Evolutionary conservation across 2,329 filamentous ascomycete genomes (phyloP).

Genomic region (Dendryphion nanum): DNA sequence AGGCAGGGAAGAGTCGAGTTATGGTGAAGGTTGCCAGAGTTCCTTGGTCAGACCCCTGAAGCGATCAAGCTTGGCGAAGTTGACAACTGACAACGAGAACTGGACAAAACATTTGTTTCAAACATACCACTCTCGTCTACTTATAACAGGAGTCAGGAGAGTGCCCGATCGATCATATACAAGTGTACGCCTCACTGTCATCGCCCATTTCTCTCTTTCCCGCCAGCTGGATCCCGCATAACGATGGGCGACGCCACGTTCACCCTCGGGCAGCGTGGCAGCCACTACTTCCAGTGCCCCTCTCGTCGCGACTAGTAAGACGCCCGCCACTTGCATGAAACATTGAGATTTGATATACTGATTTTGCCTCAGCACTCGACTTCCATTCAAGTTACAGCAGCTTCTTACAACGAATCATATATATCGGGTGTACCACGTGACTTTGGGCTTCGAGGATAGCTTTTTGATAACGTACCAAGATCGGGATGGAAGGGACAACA

Average conservation of each 20-base stretch:
- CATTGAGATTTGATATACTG: neutral
- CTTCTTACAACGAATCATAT: constrained; percentile 25
- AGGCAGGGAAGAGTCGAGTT: neutral
- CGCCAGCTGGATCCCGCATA: too few species aligned
- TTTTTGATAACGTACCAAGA: constrained; percentile 36
- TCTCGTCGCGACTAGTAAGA: constrained; percentile 27
- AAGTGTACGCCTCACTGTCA: too few species aligned
- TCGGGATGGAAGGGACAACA: constrained; percentile 18
- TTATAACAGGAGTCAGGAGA: too few species aligned
- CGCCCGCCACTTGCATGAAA: neutral
- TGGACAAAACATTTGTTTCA: too few species aligned
- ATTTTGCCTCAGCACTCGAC: constrained; percentile 17
- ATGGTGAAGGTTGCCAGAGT: constrained; percentile 5
- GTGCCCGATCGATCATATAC: too few species aligned
- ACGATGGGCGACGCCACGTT: constrained; percentile 34
- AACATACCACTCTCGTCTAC: too few species aligned
- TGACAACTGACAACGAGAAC: too few species aligned
- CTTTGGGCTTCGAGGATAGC: constrained; percentile 32
- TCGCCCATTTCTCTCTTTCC: too few species aligned
- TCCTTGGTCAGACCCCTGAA: constrained; percentile 29
- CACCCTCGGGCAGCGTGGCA: constrained; percentile 35
- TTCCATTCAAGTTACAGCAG: constrained; percentile 24
- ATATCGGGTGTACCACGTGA: constrained; percentile 27
- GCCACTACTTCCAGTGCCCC: constrained; percentile 33
- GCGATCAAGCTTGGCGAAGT: constrained; percentile 18